These are phyloP conservation scores for Naegleria fowleri DNA, from an alignment of 208 protist species.

Conservation along the genomic window DNA sequence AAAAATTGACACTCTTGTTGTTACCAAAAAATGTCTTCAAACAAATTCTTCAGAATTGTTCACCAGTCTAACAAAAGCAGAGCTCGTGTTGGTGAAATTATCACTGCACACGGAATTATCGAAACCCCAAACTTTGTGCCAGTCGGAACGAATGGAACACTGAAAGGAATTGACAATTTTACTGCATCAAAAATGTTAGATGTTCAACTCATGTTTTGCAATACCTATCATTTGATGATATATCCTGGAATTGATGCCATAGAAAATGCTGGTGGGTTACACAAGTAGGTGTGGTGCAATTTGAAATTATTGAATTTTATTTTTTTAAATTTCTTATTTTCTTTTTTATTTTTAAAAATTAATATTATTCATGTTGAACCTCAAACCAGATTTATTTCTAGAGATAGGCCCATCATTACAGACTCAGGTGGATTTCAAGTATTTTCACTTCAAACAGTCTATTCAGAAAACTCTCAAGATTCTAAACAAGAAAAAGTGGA, in stretches of 20 bases:
- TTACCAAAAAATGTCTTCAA: no score
- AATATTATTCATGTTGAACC: no score
- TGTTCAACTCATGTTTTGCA: slow-evolving; percentile 24
- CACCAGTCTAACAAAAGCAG: slow-evolving; percentile 4
- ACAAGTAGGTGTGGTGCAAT: not conserved
- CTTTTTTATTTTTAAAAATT: no score
- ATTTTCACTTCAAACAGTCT: slow-evolving; percentile 7
- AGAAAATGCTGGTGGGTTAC: slow-evolving; percentile 15
- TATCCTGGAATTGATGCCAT: slow-evolving; percentile 16
- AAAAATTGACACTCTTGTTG: no score
- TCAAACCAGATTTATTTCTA: not conserved
- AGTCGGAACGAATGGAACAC: slow-evolving; percentile 17
- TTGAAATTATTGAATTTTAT: no score
- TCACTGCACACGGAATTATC: slow-evolving; percentile 25
- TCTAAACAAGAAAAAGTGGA: not conserved
- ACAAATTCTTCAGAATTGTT: not conserved
- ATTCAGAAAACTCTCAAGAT: not conserved
- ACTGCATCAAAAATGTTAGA: not conserved
- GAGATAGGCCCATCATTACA: slow-evolving; percentile 20
- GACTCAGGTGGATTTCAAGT: slow-evolving; percentile 34
- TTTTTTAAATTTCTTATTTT: no score
- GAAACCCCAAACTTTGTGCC: slow-evolving; percentile 28
- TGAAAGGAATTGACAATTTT: not conserved
- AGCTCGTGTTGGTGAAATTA: slow-evolving; percentile 22
- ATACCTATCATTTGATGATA: slow-evolving; percentile 30